These are phyloP conservation scores for Fusarium sp. DNA, from an alignment of 2,329 filamentous ascomycete species.

Conservation along the genomic window DNA sequence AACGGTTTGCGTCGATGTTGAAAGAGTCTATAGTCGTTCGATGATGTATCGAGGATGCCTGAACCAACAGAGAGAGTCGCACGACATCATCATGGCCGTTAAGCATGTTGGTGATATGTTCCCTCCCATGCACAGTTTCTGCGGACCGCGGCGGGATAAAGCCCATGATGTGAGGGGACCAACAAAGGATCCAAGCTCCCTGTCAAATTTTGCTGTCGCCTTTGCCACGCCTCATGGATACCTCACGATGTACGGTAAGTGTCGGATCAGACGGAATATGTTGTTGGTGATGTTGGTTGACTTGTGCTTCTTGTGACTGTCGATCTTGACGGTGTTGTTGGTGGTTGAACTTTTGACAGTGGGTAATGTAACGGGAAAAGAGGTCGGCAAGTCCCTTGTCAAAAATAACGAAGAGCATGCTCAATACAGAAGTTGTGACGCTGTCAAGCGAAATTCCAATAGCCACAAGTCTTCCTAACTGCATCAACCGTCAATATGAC, in stretches of 20 bases:
- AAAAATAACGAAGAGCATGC: not conserved
- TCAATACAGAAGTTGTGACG: not conserved
- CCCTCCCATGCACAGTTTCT: constrained; percentile 19
- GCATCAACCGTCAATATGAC: not conserved
- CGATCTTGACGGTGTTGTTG: not conserved
- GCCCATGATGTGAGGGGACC: not conserved
- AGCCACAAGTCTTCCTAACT: not conserved
- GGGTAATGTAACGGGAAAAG: not conserved
- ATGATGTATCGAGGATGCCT: constrained; percentile 1
- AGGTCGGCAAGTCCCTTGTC: not conserved
- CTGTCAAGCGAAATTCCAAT: not conserved
- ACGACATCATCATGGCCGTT: constrained; percentile 9
- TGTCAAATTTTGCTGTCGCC: not conserved
- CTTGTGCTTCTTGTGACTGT: not conserved
- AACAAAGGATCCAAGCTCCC: constrained; percentile 28
- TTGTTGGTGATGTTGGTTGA: constrained; percentile 4
- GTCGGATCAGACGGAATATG: not conserved
- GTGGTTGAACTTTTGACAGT: not conserved
- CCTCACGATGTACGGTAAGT: not conserved
- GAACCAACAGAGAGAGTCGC: constrained; percentile 10
- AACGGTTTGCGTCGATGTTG: constrained; percentile 1
- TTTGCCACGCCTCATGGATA: constrained; percentile 3
- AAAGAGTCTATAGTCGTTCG: constrained; percentile 11
- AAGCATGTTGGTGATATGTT: constrained; percentile 32
- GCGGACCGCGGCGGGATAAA: constrained; percentile 25